These are phyloP conservation scores for Arachnomyces sp. DNA, from an alignment of 2,329 filamentous ascomycete species.

Conservation along the genomic window DNA sequence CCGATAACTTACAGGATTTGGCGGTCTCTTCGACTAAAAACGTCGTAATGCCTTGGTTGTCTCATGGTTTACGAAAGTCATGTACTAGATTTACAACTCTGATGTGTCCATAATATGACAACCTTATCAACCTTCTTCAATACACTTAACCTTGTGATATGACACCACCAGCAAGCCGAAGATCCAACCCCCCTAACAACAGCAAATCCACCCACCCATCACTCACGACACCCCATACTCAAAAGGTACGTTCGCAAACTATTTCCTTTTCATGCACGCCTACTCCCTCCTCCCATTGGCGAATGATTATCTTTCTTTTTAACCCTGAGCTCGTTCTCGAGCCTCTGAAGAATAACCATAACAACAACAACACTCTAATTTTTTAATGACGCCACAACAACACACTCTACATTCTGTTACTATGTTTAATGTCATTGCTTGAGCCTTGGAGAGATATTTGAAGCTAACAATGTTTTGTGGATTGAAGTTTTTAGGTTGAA, in stretches of 20 bases:
- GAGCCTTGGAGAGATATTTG: too few species aligned
- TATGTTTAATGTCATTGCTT: too few species aligned
- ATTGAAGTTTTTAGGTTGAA: too few species aligned
- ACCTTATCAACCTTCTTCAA: constrained; percentile 18
- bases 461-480: too few species aligned
- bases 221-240: too few species aligned
- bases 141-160: constrained; percentile 19
- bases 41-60: constrained; percentile 12
- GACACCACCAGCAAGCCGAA: constrained; percentile 15
- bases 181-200: constrained; percentile 7
- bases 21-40: constrained; percentile 65
- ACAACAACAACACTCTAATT: constrained; percentile 65
- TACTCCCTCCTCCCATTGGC: constrained; percentile 18
- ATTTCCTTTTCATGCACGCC: constrained; percentile 8
- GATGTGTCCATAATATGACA: constrained; percentile 23
- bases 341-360: constrained; percentile 49
- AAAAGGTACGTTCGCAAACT: constrained; percentile 12
- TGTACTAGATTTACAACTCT: constrained; percentile 30
- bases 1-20: constrained; percentile 50
- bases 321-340: constrained; percentile 49
- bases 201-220: not conserved
- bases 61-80: constrained; percentile 22
- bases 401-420: not conserved
- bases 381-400: constrained; percentile 51
- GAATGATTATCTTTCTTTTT: constrained; percentile 58